Conservation (phyloP, 371 early-diverging fungal genomes). For the Rhizopus arrhizus region DNA sequence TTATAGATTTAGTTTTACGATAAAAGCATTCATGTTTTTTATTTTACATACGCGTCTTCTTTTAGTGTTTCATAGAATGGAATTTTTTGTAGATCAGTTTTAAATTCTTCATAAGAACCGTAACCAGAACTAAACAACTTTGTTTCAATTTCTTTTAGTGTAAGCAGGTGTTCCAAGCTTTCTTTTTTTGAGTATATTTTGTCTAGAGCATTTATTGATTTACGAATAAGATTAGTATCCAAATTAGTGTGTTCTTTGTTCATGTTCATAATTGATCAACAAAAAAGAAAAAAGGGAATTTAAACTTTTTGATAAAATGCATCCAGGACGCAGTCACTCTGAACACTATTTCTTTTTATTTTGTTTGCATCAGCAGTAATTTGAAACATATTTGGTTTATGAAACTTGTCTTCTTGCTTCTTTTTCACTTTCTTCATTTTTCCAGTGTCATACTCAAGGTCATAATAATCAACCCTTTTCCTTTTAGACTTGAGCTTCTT, state of each 20-base stretch:
- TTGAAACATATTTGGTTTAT: conserved; percentile 49
- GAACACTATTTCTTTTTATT: conserved; percentile 12
- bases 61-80: conserved; percentile 1
- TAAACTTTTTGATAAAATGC: neutral
- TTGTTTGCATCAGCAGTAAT: conserved; percentile 31
- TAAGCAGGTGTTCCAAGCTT: conserved; percentile 1
- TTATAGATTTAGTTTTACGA: neutral
- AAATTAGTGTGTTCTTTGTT: neutral
- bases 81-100: conserved; percentile 10
- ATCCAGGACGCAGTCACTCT: neutral
- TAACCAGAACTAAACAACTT: conserved; percentile 6
- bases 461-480: conserved; percentile 64
- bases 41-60: neutral
- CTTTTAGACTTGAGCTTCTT: conserved; percentile 57
- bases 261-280: neutral
- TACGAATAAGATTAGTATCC: neutral
- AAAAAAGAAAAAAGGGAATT: neutral
- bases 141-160: conserved; percentile 5
- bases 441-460: conserved; percentile 80
- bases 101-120: conserved; percentile 3
- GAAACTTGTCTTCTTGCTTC: conserved; percentile 48
- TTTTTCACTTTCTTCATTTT: conserved; percentile 75
- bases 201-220: conserved; percentile 12
- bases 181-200: conserved; percentile 8
- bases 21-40: neutral